Evolutionary conservation across 2,329 filamentous ascomycete genomes (phyloP).

Genomic region (Fusarium transvaalense): DNA sequence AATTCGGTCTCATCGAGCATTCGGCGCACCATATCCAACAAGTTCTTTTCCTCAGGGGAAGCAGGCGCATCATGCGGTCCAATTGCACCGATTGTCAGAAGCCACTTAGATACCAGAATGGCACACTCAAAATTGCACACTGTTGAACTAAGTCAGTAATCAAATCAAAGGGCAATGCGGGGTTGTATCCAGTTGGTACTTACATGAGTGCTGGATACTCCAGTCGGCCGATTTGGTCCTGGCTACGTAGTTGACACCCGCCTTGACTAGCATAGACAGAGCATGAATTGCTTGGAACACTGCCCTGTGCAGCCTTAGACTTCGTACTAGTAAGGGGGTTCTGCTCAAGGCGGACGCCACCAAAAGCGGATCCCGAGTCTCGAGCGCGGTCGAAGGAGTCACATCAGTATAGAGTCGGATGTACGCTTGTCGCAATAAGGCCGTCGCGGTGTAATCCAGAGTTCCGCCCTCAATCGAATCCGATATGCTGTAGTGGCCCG

Average conservation of each 20-base stretch:
- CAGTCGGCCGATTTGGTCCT: slow-evolving; percentile 71
- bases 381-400: slow-evolving; percentile 71
- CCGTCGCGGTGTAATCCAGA: slow-evolving; percentile 75
- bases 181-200: slow-evolving; percentile 49
- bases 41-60: slow-evolving; percentile 65
- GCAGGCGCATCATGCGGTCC: slow-evolving; percentile 63
- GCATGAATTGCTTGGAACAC: slow-evolving; percentile 77
- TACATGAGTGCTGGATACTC: slow-evolving; percentile 73
- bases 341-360: slow-evolving; percentile 72
- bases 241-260: slow-evolving; percentile 72
- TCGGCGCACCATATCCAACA: slow-evolving; percentile 68
- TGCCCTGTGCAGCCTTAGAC: slow-evolving; percentile 70
- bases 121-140: slow-evolving; percentile 74
- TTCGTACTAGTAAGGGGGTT: slow-evolving; percentile 70
- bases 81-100: slow-evolving; percentile 67
- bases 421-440: slow-evolving; percentile 70
- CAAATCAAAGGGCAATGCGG: neutral
- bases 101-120: slow-evolving; percentile 71
- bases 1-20: slow-evolving; percentile 74
- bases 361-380: slow-evolving; percentile 71
- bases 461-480: slow-evolving; percentile 69
- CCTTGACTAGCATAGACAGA: slow-evolving; percentile 74
- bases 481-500: slow-evolving; percentile 59
- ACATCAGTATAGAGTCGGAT: slow-evolving; percentile 76
- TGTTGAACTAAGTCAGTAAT: slow-evolving; percentile 36